Percentiles rank a stretch among this genome's conserved stretches.
Conservation (phyloP, 495 filamentous ascomycete genomes). For the Jackrogersella multiformis region DNA sequence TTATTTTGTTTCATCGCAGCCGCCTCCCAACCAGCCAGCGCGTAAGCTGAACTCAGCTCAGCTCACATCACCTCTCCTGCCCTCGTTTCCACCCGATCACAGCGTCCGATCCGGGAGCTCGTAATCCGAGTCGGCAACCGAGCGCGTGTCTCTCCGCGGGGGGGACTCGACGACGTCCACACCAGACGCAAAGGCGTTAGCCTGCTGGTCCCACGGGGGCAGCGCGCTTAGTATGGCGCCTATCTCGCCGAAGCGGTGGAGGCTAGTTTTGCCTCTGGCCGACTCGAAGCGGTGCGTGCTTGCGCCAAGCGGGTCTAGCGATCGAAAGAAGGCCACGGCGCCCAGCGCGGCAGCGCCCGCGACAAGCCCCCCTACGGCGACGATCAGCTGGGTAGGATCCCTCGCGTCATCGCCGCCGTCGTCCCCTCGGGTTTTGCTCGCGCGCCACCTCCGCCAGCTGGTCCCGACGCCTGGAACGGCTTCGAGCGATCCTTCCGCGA, state of each 20-base stretch:
- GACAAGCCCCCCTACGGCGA: constrained; percentile 32
- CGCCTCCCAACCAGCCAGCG: too few relatives aligned
- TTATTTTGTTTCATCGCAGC: too few relatives aligned
- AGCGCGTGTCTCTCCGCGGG: too few relatives aligned
- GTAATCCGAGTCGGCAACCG: too few relatives aligned
- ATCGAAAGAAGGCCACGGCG: constrained; percentile 38
- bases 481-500: constrained; percentile 45
- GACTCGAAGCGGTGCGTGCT: constrained; percentile 47
- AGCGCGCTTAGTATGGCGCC: constrained; percentile 47
- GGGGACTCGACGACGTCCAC: too few relatives aligned
- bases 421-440: constrained; percentile 29
- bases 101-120: too few relatives aligned
- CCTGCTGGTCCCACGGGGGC: constrained; percentile 19
- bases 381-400: constrained; percentile 32
- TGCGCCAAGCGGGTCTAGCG: constrained; percentile 46
- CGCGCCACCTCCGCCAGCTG: constrained; percentile 43
- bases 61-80: too few relatives aligned
- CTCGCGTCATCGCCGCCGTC: constrained; percentile 39
- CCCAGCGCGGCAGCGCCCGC: constrained; percentile 35
- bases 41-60: too few relatives aligned
- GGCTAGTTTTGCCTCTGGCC: constrained; percentile 15
- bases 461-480: constrained; percentile 43
- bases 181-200: too few relatives aligned
- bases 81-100: too few relatives aligned
- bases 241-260: constrained; percentile 49